phyloP scores from a whole-genome alignment of 805 yeast genomes.

The Priceomyces fermenticarens region DNA sequence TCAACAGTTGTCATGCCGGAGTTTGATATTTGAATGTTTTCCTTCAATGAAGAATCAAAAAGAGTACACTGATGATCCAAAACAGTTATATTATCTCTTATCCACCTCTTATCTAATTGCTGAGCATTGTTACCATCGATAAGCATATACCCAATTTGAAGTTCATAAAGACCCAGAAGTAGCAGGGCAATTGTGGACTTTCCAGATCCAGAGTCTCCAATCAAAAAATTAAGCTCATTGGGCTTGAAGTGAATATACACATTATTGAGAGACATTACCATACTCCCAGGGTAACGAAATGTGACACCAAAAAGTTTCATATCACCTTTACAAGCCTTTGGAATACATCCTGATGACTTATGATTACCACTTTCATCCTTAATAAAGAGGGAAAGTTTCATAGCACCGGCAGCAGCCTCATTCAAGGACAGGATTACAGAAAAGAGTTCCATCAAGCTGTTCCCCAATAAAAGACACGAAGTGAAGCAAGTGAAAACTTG shows the following conservation, averaged over 20 bases:
- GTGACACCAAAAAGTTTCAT: conserved; percentile 54
- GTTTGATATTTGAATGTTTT: conserved; percentile 60
- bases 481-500: conserved; percentile 80
- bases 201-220: conserved; percentile 92
- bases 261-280: conserved; percentile 44
- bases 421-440: conserved; percentile 60
- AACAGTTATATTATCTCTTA: conserved; percentile 61
- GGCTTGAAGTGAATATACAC: conserved; percentile 39
- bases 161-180: conserved; percentile 56
- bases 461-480: conserved; percentile 72
- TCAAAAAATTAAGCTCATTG: conserved; percentile 54
- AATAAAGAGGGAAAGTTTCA: conserved; percentile 44
- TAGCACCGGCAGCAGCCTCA: conserved; percentile 69
- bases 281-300: conserved; percentile 64
- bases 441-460: conserved; percentile 52
- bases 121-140: conserved; percentile 53
- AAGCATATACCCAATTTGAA: conserved; percentile 51
- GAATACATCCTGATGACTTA: conserved; percentile 9
- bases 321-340: conserved; percentile 36
- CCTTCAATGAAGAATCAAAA: conserved; percentile 59
- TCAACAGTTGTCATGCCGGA: conserved; percentile 19
- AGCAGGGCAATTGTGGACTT: conserved; percentile 78
- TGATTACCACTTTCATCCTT: conserved; percentile 8
- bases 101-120: conserved; percentile 46
- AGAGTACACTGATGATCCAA: conserved; percentile 71